These are phyloP conservation scores for Sporothrix brunneoviolacea DNA, from an alignment of 2,329 filamentous ascomycete species.

Conservation along the genomic window DNA sequence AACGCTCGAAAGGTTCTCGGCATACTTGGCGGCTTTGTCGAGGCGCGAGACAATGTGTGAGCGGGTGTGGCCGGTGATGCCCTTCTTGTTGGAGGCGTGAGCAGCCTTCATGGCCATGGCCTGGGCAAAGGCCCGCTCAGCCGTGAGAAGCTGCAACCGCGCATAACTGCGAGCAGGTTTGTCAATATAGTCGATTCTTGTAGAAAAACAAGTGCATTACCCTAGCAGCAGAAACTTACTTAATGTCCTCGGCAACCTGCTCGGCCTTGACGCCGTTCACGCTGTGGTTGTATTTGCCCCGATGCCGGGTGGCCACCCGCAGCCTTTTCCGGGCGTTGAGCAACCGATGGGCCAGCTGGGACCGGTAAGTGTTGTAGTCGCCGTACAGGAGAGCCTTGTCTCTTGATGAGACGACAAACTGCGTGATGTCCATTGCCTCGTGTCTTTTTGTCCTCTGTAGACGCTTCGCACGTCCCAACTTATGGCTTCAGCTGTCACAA, in stretches of 20 bases:
- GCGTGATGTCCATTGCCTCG: constrained; percentile 70
- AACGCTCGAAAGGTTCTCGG: constrained; percentile 59
- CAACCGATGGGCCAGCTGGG: constrained; percentile 71
- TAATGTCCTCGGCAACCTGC: constrained; percentile 66
- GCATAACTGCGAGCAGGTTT: constrained; percentile 56
- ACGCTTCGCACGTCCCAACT: no score
- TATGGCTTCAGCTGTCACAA: no score
- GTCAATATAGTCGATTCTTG: not conserved
- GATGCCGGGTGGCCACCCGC: constrained; percentile 73
- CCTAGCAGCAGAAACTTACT: constrained; percentile 54
- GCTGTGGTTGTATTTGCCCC: constrained; percentile 68
- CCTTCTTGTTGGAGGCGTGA: constrained; percentile 72
- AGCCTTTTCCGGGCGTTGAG: constrained; percentile 80
- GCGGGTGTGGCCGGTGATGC: constrained; percentile 70
- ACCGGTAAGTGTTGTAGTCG: constrained; percentile 80
- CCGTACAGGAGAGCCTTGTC: constrained; percentile 81
- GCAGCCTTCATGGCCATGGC: constrained; percentile 89
- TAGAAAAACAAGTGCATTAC: no score
- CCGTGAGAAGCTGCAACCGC: constrained; percentile 72
- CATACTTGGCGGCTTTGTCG: constrained; percentile 67
- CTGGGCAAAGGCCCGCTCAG: constrained; percentile 90
- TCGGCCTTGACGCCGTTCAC: constrained; percentile 65
- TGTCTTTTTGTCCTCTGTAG: not conserved
- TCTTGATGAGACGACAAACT: constrained; percentile 69
- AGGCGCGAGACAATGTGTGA: constrained; percentile 85